Conservation (phyloP, 257 asterid species). For the Capsicum chinense region DNA sequence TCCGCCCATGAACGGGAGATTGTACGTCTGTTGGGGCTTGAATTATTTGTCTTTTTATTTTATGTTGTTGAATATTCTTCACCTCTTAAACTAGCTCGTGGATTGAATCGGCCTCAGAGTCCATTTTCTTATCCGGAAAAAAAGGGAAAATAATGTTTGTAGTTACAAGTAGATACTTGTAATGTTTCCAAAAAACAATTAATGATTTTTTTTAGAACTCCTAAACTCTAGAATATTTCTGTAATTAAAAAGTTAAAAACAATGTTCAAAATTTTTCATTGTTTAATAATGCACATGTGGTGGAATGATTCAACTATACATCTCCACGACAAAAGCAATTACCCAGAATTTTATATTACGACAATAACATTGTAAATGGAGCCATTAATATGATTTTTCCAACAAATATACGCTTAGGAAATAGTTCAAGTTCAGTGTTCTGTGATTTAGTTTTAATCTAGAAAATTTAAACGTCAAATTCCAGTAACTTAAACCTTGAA, state of each 20-base stretch:
- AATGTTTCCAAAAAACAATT: no score
- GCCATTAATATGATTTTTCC: constrained; percentile 9
- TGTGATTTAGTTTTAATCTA: background rate
- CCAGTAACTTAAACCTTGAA: constrained; percentile 14
- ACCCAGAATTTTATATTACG: background rate
- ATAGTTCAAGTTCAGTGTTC: constrained; percentile 20
- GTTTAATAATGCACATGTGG: background rate
- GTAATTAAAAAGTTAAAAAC: background rate
- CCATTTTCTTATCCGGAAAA: no score
- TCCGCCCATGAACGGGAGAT: no score
- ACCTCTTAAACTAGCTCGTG: no score
- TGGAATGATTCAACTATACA: background rate
- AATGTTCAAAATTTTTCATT: background rate
- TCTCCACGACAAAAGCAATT: background rate
- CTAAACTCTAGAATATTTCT: no score
- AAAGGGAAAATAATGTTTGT: no score
- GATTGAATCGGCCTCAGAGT: no score
- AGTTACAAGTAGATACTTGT: no score
- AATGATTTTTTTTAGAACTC: no score
- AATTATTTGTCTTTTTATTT: no score
- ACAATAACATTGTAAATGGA: constrained; percentile 6
- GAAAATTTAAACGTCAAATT: background rate
- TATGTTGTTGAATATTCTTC: no score
- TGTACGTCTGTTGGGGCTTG: no score
- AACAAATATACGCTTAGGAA: constrained; percentile 30